Evolutionary conservation across 2,329 filamentous ascomycete species (phyloP), one percentile per base, ranked within the genome.

Genomic region (Pseudogymnoascus sp.): DNA sequence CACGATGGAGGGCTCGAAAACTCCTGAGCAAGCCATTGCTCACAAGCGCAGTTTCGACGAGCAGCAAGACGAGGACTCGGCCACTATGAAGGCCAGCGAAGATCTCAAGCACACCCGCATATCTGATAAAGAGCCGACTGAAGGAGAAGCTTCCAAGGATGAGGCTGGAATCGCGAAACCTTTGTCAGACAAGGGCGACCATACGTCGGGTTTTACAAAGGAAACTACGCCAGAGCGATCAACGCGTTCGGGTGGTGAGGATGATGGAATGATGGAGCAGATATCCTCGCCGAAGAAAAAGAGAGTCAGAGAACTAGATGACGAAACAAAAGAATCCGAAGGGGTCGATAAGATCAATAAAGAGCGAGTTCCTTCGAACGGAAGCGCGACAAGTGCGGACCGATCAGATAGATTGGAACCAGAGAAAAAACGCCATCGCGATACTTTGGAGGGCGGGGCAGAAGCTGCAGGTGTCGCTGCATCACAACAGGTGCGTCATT

Each of bases 251-350:
- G 74, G 77, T 38, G 70, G 71, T 55, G 72, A 75, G 61, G 68
- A 72, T 65, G 74, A 79, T 60, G 72, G 75, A 38, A 70, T 78
- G 67, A 80, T 75, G 69, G 81, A 85, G 58, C 76, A 80, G 63
- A 41, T 84, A 49, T 76, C 79, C 19, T 87, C 84, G 11, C 85
- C 85, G 30, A 87, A 87, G 76, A 88, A 87, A 78, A 88, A 87
- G 77, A 79, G 85, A 66, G 70, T 70, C 23, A 68, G 72, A 60
- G 72, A 73, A 65, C 67, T 67, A 42, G 70, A 72, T 25, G 84
- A 86, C 28, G 77, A 80, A 58, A 73, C 75, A 59, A 78, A 75
- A 67, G 78, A 69, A 9, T 39, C 63, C 11, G 70, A 69, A 2
- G 67, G 67, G 4, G 19, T 41, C 14, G 62, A 72, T 4, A 72